These are phyloP conservation scores for Psilocybe tampanensis DNA, from an alignment of 768 basidiomycete genomes.

Conservation along the genomic window DNA sequence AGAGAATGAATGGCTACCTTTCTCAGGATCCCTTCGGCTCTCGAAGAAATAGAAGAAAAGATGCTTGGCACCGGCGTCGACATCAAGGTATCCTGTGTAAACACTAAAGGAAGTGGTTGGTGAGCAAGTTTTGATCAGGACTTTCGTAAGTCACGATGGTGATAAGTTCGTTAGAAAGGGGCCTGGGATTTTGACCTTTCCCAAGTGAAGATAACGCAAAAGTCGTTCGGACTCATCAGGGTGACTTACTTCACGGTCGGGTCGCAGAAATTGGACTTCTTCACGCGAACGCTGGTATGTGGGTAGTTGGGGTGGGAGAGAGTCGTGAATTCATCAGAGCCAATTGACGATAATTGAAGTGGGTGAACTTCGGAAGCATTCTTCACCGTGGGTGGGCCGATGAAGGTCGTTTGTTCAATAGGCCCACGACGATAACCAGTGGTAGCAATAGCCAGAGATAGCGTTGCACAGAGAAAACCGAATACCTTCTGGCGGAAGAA, in stretches of 20 bases:
- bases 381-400: background rate
- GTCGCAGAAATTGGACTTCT: constrained; percentile 65
- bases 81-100: constrained; percentile 43
- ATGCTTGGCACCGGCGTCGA: constrained; percentile 57
- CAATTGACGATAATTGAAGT: constrained; percentile 30
- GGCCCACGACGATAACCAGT: background rate
- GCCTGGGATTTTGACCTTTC: background rate
- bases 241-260: constrained; percentile 58
- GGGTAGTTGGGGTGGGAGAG: constrained; percentile 55
- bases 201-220: background rate
- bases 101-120: constrained; percentile 24
- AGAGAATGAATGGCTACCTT: constrained; percentile 41
- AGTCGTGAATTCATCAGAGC: constrained; percentile 32
- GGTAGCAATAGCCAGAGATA: constrained; percentile 11
- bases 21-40: constrained; percentile 57
- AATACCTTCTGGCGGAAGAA: background rate
- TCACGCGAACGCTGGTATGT: constrained; percentile 55
- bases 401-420: constrained; percentile 7
- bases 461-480: constrained; percentile 3
- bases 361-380: constrained; percentile 9
- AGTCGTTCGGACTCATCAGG: background rate
- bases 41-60: constrained; percentile 81
- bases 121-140: background rate
- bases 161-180: constrained; percentile 4
- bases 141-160: constrained; percentile 18